A percentile compares a stretch with the other conserved stretches of the same genome.
phyloP scores from a whole-genome alignment of 2,329 filamentous ascomycete genomes.

The Spiromastix sp. region DNA sequence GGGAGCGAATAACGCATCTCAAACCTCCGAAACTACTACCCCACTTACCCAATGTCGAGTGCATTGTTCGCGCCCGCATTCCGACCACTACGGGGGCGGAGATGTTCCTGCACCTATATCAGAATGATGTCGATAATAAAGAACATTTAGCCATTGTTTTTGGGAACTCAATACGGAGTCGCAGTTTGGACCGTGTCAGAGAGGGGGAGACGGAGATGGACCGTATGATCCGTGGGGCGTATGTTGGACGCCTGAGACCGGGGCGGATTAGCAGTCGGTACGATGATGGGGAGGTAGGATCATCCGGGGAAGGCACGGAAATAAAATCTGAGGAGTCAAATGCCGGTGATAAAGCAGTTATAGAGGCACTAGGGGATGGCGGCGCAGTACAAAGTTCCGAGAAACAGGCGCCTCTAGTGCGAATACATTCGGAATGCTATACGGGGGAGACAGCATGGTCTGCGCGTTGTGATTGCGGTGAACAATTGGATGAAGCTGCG shows the following conservation, averaged over 20 bases:
- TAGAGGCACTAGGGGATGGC: constrained; percentile 7
- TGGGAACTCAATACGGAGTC: constrained; percentile 69
- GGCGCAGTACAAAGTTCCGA: constrained; percentile 6
- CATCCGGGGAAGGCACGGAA: constrained; percentile 1
- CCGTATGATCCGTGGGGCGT: constrained; percentile 88
- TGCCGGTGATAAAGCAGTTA: constrained; percentile 3
- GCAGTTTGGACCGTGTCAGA: constrained; percentile 41
- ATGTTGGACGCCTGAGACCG: constrained; percentile 76
- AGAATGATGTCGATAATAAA: constrained; percentile 86
- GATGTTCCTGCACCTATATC: constrained; percentile 95
- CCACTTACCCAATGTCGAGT: constrained; percentile 74
- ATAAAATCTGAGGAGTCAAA: neutral
- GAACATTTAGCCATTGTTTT: constrained; percentile 97
- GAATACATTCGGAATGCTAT: constrained; percentile 97
- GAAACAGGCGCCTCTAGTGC: constrained; percentile 58
- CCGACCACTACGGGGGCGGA: constrained; percentile 85
- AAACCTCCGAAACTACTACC: constrained; percentile 64
- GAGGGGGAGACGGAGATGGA: constrained; percentile 41
- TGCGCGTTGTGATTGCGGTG: constrained; percentile 91
- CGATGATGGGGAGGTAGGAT: constrained; percentile 26
- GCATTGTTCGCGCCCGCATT: constrained; percentile 87
- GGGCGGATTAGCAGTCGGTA: constrained; percentile 68
- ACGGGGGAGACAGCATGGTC: constrained; percentile 98
- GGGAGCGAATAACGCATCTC: constrained; percentile 22
- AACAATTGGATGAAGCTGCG: constrained; percentile 93